Conservation (phyloP, 495 filamentous ascomycete genomes). For the Xylaria acuta region DNA sequence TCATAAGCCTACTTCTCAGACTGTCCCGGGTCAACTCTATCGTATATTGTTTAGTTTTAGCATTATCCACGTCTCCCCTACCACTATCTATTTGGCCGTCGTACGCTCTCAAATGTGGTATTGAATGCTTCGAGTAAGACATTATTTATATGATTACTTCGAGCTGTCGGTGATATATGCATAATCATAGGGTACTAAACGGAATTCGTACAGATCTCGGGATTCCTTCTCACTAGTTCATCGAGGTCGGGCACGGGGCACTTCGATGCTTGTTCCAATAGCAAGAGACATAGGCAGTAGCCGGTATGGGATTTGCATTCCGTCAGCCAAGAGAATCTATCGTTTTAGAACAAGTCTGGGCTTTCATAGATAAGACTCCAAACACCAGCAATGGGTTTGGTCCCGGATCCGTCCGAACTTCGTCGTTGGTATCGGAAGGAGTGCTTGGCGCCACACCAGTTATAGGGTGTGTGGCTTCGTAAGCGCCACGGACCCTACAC, state of each 20-base stretch:
- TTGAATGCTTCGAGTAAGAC: neutral
- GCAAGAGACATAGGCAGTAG: neutral
- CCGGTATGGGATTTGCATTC: neutral
- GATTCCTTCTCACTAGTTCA: too few species aligned
- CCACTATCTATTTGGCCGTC: neutral
- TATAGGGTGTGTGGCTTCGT: neutral
- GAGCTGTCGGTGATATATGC: neutral
- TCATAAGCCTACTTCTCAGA: neutral
- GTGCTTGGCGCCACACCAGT: conserved; percentile 9
- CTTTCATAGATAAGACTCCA: conserved; percentile 1
- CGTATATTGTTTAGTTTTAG: neutral
- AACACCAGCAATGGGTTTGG: neutral
- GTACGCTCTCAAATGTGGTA: neutral
- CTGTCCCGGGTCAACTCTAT: neutral
- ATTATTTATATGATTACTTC: neutral
- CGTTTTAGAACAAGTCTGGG: conserved; percentile 2
- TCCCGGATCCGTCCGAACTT: conserved; percentile 12
- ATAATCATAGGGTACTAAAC: neutral
- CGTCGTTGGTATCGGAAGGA: conserved; percentile 2
- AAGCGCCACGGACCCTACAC: neutral
- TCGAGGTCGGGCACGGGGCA: too few species aligned
- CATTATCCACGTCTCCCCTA: neutral
- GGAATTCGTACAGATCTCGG: neutral
- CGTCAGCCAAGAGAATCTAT: neutral
- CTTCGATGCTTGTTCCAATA: neutral